These are phyloP conservation scores for Diaporthe capsici DNA, from an alignment of 2,329 filamentous ascomycete genomes.

Conservation along the genomic window DNA sequence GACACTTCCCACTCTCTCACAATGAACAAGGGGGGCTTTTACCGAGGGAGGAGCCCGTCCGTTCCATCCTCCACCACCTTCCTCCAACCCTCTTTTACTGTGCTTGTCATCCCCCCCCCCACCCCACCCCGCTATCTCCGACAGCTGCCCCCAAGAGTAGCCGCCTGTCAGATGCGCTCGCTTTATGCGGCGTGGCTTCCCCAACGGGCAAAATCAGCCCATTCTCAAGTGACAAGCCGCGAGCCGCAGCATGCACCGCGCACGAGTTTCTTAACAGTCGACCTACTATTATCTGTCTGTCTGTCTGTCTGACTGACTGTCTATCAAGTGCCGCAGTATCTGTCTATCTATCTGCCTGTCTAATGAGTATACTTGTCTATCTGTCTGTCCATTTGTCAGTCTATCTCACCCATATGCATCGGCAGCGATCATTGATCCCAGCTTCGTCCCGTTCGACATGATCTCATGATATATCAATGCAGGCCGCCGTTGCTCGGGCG, in stretches of 20 bases:
- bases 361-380: no score
- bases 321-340: background rate
- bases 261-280: constrained; percentile 5
- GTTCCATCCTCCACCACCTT: background rate
- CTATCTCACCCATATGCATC: background rate
- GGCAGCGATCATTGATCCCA: background rate
- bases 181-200: background rate
- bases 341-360: background rate
- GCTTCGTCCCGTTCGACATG: background rate
- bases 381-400: background rate
- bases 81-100: background rate
- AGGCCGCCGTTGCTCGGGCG: background rate
- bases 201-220: constrained; percentile 17
- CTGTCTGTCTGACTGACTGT: background rate
- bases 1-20: background rate
- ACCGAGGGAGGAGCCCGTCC: background rate
- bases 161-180: background rate
- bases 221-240: constrained; percentile 10
- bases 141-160: background rate
- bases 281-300: background rate
- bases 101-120: no score
- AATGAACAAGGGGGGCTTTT: background rate
- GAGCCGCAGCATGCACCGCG: constrained; percentile 14
- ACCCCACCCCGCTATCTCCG: background rate
- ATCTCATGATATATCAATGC: background rate